phyloP scores from a whole-genome alignment of 495 filamentous ascomycete genomes.

The Jackrogersella multiformis region DNA sequence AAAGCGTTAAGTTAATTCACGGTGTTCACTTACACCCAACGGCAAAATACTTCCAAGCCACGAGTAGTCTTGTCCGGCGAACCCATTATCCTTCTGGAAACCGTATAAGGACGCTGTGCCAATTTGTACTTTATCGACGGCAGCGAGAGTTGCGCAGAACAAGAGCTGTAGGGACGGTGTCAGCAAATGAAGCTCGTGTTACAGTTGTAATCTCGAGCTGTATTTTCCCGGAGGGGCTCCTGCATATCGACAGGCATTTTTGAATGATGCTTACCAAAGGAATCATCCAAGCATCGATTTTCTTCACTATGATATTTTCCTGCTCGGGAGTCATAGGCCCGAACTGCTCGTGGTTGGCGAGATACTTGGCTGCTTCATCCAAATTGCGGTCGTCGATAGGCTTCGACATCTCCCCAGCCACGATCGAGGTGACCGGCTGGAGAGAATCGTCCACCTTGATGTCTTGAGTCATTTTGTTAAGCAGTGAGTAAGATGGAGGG shows the following conservation, averaged over 20 bases:
- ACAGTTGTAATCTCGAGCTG: not conserved
- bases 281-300: constrained; percentile 58
- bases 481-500: not conserved
- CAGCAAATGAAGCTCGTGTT: not conserved
- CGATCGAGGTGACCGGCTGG: constrained; percentile 18
- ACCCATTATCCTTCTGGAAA: constrained; percentile 58
- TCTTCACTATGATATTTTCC: constrained; percentile 53
- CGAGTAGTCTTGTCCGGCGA: constrained; percentile 64
- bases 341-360: constrained; percentile 34
- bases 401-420: constrained; percentile 24
- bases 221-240: not conserved
- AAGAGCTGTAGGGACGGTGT: constrained; percentile 21
- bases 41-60: constrained; percentile 58
- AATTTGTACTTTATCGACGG: constrained; percentile 49
- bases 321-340: constrained; percentile 42
- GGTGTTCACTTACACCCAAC: constrained; percentile 34
- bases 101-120: constrained; percentile 61
- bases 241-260: not conserved
- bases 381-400: constrained; percentile 19
- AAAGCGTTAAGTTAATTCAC: not conserved
- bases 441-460: constrained; percentile 21
- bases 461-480: constrained; percentile 24
- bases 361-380: constrained; percentile 37
- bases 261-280: constrained; percentile 50
- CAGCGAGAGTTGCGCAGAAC: constrained; percentile 41